Percentiles rank a stretch among this genome's conserved stretches.
These are phyloP conservation scores for Cyclotella baltica DNA, from an alignment of 108 stramenopile species.

Conservation along the genomic window DNA sequence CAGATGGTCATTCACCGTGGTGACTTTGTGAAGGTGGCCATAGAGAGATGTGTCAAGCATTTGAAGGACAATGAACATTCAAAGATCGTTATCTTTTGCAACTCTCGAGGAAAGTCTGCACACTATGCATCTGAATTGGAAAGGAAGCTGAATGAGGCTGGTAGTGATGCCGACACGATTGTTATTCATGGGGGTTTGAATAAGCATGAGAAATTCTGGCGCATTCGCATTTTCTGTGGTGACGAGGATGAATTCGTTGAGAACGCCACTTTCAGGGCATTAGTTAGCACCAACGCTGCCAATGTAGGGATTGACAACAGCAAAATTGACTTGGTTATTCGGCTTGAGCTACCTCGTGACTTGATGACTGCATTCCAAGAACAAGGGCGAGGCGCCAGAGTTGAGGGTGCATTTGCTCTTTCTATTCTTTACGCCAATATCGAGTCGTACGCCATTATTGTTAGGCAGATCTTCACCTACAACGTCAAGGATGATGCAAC, in stretches of 20 bases:
- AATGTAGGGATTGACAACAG: background rate
- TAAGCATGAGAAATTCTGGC: background rate
- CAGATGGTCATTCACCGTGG: background rate
- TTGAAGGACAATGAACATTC: background rate
- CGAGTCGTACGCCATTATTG: background rate
- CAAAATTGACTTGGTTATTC: background rate
- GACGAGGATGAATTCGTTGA: background rate
- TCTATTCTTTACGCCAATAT: background rate
- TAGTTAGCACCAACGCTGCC: background rate
- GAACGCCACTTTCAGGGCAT: background rate
- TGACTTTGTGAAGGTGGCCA: background rate
- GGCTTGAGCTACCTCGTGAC: background rate
- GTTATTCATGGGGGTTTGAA: background rate
- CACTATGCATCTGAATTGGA: background rate
- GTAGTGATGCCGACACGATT: background rate
- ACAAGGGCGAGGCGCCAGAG: background rate
- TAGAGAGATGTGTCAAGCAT: background rate
- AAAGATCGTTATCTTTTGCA: background rate
- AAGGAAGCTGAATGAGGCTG: background rate
- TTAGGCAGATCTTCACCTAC: background rate
- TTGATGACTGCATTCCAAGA: background rate
- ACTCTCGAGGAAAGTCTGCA: background rate
- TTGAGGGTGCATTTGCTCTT: background rate
- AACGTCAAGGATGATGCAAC: background rate
- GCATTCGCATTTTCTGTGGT: background rate